Conservation (phyloP, 225 moss, liverwort and hornwort species). For the Pleurozium schreberi region DNA sequence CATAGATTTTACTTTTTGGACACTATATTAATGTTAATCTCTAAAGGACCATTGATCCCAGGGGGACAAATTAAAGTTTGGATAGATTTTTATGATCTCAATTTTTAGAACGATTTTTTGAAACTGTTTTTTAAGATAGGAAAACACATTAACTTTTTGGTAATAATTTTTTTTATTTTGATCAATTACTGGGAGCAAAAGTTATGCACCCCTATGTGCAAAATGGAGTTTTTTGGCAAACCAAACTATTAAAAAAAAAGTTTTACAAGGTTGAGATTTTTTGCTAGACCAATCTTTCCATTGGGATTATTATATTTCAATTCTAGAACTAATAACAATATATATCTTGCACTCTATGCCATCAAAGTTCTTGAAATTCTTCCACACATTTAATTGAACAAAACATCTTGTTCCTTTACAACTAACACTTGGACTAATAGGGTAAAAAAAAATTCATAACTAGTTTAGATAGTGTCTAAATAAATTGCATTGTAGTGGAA, state of each 20-base stretch:
- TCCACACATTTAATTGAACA: background rate
- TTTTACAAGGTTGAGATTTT: too few relatives aligned
- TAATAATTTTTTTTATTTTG: background rate
- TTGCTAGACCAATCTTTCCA: too few relatives aligned
- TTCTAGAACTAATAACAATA: too few relatives aligned
- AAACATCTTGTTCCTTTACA: rapidly evolving
- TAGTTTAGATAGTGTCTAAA: background rate
- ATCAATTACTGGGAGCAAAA: rapidly evolving
- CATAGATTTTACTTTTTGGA: background rate
- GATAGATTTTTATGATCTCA: background rate
- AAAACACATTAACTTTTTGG: background rate
- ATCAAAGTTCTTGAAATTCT: too few relatives aligned
- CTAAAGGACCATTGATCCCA: background rate
- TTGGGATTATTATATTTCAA: background rate
- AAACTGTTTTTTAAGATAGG: background rate
- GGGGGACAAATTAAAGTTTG: background rate
- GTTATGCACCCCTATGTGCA: rapidly evolving
- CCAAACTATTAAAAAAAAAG: background rate
- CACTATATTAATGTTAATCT: background rate
- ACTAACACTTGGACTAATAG: too few relatives aligned
- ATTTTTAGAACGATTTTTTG: background rate
- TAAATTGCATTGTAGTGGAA: background rate
- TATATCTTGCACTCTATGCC: rapidly evolving
- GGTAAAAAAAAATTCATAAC: too few relatives aligned
- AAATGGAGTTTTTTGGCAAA: background rate